Conservation (phyloP, 768 basidiomycete genomes). For the Dacryopinax primogenitus region DNA sequence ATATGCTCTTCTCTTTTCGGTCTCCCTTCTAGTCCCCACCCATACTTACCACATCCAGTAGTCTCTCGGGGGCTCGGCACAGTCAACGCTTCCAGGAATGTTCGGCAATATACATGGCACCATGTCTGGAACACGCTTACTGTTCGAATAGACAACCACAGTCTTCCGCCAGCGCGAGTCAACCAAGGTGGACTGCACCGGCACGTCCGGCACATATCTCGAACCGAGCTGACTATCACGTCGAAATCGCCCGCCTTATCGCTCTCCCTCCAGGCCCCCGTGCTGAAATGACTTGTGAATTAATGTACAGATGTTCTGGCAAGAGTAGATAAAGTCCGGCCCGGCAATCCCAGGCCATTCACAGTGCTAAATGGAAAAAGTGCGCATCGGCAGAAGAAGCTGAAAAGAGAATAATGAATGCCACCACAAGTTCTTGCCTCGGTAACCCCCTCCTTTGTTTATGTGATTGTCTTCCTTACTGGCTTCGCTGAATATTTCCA, state of each 20-base stretch:
- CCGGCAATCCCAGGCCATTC: background rate
- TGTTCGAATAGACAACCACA: background rate
- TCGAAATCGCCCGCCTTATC: background rate
- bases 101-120: background rate
- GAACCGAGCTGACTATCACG: background rate
- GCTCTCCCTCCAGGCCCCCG: background rate
- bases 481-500: background rate
- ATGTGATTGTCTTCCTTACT: background rate
- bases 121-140: background rate
- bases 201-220: background rate
- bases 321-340: background rate
- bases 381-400: background rate
- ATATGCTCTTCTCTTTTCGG: background rate
- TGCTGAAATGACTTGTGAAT: background rate
- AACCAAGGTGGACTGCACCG: background rate
- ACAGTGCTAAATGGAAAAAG: background rate
- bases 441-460: background rate
- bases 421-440: background rate
- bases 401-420: background rate
- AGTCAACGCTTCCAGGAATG: background rate
- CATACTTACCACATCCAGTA: background rate
- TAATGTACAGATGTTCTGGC: constrained; percentile 1
- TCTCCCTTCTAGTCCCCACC: background rate
- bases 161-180: background rate
- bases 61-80: background rate